Conservation (phyloP, 23 red algal genomes). For the Gracilaria vermiculophylla region DNA sequence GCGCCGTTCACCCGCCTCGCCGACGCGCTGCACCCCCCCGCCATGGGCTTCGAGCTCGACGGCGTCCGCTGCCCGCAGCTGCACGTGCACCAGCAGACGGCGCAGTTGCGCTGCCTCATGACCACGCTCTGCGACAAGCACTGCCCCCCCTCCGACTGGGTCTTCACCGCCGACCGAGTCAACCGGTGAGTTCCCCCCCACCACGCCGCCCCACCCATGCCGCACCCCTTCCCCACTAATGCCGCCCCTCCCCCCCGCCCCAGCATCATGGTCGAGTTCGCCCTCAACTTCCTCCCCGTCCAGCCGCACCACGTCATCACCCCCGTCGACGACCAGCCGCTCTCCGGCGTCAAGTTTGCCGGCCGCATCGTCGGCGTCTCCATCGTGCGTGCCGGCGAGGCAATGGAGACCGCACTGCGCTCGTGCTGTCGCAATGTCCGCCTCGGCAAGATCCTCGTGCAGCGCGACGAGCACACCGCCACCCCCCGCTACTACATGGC, state of each 20-base stretch:
- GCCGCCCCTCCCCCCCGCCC: not conserved
- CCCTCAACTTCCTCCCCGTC: constrained; percentile 91
- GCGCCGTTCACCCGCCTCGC: not conserved
- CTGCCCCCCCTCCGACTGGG: constrained; percentile 80
- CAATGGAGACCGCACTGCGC: constrained; percentile 87
- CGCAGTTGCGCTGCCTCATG: constrained; percentile 69
- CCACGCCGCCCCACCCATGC: not conserved
- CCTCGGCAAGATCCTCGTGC: constrained; percentile 95
- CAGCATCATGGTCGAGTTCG: constrained; percentile 78
- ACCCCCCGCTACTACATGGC: constrained; percentile 71
- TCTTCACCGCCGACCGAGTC: constrained; percentile 93
- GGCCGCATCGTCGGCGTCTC: constrained; percentile 94
- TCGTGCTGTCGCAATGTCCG: constrained; percentile 83
- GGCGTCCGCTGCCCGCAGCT: constrained; percentile 25
- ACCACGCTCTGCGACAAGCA: constrained; percentile 78
- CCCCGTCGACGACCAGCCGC: constrained; percentile 62
- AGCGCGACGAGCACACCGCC: constrained; percentile 78
- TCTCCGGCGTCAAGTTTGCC: constrained; percentile 73
- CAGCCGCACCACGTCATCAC: constrained; percentile 67
- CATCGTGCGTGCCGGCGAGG: constrained; percentile 93
- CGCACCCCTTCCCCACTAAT: not conserved
- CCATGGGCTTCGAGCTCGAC: constrained; percentile 44
- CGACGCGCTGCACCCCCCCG: not conserved
- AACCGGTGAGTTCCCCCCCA: constrained; percentile 33
- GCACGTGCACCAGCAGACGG: constrained; percentile 71